These are phyloP conservation scores for Nakazawaea wyomingensis DNA, from an alignment of 805 yeast species.

Conservation along the genomic window DNA sequence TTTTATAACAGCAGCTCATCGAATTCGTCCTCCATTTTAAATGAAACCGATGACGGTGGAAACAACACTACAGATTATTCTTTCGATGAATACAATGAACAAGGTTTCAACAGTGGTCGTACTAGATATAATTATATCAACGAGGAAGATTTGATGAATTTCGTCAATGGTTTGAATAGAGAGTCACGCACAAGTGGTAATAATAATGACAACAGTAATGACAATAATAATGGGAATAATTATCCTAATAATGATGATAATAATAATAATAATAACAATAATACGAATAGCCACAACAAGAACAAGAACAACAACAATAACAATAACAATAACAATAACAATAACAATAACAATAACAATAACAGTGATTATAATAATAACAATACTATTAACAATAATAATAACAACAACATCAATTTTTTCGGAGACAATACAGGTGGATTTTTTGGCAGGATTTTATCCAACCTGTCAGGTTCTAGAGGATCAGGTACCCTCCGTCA, in stretches of 20 bases:
- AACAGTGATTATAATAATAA: background rate
- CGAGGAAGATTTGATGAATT: constrained; percentile 23
- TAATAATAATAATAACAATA: constrained; percentile 1
- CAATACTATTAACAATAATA: no score
- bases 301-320: constrained; percentile 7
- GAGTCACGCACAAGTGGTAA: background rate
- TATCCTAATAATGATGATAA: background rate
- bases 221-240: background rate
- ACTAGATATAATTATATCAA: constrained; percentile 19
- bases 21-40: constrained; percentile 28
- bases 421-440: no score
- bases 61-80: background rate
- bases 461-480: background rate
- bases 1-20: constrained; percentile 31
- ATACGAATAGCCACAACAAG: background rate
- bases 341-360: constrained; percentile 1
- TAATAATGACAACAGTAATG: background rate
- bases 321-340: constrained; percentile 4
- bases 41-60: constrained; percentile 20
- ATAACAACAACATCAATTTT: no score
- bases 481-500: constrained; percentile 1
- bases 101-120: background rate
- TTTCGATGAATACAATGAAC: constrained; percentile 5
- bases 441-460: no score
- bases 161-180: constrained; percentile 20